Base-by-base conservation (phyloP, 768 basidiomycete species). In the Suillus variegatus region DNA sequence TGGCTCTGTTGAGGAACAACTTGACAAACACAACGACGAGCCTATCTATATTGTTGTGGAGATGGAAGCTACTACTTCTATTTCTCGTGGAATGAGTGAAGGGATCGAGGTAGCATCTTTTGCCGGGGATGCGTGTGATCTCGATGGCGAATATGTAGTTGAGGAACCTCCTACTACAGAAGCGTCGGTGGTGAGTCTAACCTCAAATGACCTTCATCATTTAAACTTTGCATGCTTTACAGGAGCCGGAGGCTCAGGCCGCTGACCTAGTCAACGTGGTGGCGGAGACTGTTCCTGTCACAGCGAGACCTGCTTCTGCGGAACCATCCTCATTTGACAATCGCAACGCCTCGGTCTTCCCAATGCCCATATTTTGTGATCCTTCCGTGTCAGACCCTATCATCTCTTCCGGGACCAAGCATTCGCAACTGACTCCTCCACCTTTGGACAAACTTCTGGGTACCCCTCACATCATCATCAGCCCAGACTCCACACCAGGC, bases 291-390 rank as follows among this genome's bases (percentile, higher is more conserved):
- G 58, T 43, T 43, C 25, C 41, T 43, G 28, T 32, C 18, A 60
- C 28, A 43, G 25, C 58, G 12, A 60, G n/a, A 25, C 12, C 18
- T 60, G 9, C 58, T 18, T 28, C 41, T 60, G 41, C 20, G 18
- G 41, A 60, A 60, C 28, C 2, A 28, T n/a, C 41, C 25, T 32
- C 58, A 60, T 60, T 13, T 41, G 40, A 58, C 12, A 28, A 62
- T 20, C 56, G 36, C 32, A 62, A 36, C 6, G 10, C 14, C 20
- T 52, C 62, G 9, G 20, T 16, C 57, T 60, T 63, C 56, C 79
- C 81, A 12, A 79, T 81, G 75, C 82, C 82, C 22, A 68, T 82
- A 51, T 76, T 74, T 9, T 82, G 82, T 8, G 77, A 83, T 68
- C 77, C 79, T 35, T 72, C 69, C 38, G 76, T 80, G 16, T 75